A percentile compares a stretch with the other conserved stretches of the same genome.
Conservation (phyloP, 805 yeast genomes). For the Myxozyma kluyveri region DNA sequence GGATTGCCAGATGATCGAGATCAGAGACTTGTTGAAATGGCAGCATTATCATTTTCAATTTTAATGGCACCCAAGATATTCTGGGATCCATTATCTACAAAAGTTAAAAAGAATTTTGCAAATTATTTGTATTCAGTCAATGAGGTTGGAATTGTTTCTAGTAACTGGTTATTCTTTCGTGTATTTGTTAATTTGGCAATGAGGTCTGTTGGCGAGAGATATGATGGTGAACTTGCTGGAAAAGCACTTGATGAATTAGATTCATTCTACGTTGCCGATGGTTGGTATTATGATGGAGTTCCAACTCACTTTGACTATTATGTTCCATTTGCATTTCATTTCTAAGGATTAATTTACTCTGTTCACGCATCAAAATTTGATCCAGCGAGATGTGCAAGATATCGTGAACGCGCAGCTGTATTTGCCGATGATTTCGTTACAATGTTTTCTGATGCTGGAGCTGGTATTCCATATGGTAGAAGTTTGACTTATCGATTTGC, state of each 20-base stretch:
- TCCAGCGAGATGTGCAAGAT: constrained; percentile 24
- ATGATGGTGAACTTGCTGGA: constrained; percentile 21
- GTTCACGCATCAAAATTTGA: constrained; percentile 25
- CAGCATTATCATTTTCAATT: constrained; percentile 37
- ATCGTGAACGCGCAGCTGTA: constrained; percentile 28
- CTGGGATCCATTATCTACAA: constrained; percentile 35
- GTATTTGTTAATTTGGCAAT: constrained; percentile 37
- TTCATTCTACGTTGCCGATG: constrained; percentile 34
- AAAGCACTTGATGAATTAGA: constrained; percentile 33
- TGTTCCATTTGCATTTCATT: constrained; percentile 39
- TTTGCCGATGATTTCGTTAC: constrained; percentile 35
- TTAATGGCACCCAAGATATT: constrained; percentile 33
- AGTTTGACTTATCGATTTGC: constrained; percentile 34
- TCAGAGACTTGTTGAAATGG: constrained; percentile 38
- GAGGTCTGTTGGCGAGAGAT: constrained; percentile 30
- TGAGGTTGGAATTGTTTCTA: constrained; percentile 26
- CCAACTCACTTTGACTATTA: constrained; percentile 35
- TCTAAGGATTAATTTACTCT: constrained; percentile 35
- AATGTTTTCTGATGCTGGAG: constrained; percentile 32
- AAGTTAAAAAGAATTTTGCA: constrained; percentile 29
- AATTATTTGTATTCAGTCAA: constrained; percentile 31
- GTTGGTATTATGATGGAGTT: constrained; percentile 40
- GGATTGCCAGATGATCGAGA: constrained; percentile 32
- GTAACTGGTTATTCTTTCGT: constrained; percentile 39
- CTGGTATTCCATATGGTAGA: constrained; percentile 34